These are phyloP conservation scores for Vishniacozyma victoriae DNA, from an alignment of 768 basidiomycete species.

Conservation along the genomic window DNA sequence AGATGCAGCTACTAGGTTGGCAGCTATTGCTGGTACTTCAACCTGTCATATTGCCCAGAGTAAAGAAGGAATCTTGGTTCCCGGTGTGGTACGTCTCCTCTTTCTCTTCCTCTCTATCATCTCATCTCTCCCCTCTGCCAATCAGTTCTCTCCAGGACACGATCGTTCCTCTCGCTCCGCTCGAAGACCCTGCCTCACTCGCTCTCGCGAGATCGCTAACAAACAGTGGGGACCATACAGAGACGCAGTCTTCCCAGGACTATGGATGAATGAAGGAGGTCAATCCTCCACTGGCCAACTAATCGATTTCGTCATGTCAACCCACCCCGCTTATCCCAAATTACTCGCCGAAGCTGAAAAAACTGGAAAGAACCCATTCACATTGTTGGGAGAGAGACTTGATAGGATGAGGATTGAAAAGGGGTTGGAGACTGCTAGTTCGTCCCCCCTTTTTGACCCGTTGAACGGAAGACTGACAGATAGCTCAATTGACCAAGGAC, in stretches of 20 bases:
- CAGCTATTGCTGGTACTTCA: slow-evolving; percentile 90
- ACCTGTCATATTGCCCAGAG: slow-evolving; percentile 94
- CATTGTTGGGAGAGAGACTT: slow-evolving; percentile 64
- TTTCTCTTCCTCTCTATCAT: too few relatives aligned
- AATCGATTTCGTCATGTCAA: slow-evolving; percentile 89
- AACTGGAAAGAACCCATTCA: slow-evolving; percentile 49
- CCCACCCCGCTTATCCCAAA: slow-evolving; percentile 74
- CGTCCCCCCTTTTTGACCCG: slow-evolving; percentile 3
- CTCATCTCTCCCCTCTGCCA: too few relatives aligned
- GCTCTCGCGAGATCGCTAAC: neutral
- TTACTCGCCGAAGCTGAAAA: slow-evolving; percentile 62
- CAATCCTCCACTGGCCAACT: slow-evolving; percentile 98
- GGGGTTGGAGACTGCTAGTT: slow-evolving; percentile 57
- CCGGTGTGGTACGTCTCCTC: slow-evolving; percentile 56
- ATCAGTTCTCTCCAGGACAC: too few relatives aligned
- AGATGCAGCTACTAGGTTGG: slow-evolving; percentile 74
- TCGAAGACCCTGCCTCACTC: neutral
- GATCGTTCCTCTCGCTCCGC: too few relatives aligned
- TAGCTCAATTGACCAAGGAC: slow-evolving; percentile 75
- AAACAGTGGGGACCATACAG: slow-evolving; percentile 48
- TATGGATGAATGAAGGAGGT: slow-evolving; percentile 99
- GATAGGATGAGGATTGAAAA: slow-evolving; percentile 60
- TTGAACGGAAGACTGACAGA: neutral
- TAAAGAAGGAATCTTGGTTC: slow-evolving; percentile 73
- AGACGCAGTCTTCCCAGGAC: slow-evolving; percentile 84